phyloP scores from a whole-genome alignment of 164 flowering plant species.

The Houttuynia cordata region DNA sequence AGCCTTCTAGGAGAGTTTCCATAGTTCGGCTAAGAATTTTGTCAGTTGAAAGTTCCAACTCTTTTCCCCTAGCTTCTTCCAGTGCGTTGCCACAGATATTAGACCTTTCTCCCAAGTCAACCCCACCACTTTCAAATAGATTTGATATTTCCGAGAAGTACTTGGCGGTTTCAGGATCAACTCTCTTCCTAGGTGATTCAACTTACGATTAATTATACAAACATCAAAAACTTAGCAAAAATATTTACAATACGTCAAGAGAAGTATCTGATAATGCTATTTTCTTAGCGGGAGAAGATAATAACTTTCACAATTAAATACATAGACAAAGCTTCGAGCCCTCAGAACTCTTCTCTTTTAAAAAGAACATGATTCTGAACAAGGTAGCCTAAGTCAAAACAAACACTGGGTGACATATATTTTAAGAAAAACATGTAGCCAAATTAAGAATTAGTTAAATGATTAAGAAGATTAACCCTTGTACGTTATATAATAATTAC shows the following conservation, averaged over 20 bases:
- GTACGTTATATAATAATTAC: no score
- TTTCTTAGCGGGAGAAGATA: background rate
- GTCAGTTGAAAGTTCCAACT: constrained; percentile 76
- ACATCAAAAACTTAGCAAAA: background rate
- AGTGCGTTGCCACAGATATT: constrained; percentile 78
- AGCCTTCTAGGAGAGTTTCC: constrained; percentile 70
- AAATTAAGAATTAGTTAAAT: no score
- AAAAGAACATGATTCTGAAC: no score
- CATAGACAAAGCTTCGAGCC: no score
- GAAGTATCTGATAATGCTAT: background rate
- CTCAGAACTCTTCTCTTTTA: no score
- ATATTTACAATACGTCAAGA: background rate
- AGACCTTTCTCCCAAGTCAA: constrained; percentile 56
- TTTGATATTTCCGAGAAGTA: constrained; percentile 79
- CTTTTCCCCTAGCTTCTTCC: constrained; percentile 83
- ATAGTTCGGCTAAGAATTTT: constrained; percentile 63
- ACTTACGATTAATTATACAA: background rate
- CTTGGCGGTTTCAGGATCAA: constrained; percentile 72
- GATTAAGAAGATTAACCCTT: no score
- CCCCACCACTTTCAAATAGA: constrained; percentile 49
- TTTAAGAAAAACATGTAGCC: no score
- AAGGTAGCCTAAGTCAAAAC: no score
- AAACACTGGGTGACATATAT: no score
- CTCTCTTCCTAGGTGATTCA: constrained; percentile 45
- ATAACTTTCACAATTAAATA: no score